Percentiles rank a stretch among this genome's conserved stretches.
Conservation (phyloP, 805 yeast species). For the Candida berthetii region DNA sequence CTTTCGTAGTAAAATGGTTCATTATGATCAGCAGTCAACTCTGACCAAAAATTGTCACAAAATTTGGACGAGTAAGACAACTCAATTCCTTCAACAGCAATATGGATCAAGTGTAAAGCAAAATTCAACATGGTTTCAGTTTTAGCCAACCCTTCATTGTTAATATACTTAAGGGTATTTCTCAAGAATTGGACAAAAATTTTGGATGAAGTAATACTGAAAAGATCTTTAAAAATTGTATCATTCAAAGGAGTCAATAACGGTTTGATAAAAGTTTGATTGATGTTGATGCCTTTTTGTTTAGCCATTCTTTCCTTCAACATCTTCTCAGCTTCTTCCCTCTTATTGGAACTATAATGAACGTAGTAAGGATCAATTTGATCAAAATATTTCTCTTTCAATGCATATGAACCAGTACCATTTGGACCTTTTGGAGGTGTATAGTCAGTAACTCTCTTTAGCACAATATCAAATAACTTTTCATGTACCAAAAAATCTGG, state of each 20-base stretch:
- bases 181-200: constrained; percentile 50
- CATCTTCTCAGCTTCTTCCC: constrained; percentile 75
- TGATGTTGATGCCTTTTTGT: constrained; percentile 27
- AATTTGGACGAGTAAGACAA: constrained; percentile 20
- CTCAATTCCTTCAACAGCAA: constrained; percentile 35
- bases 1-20: constrained; percentile 32
- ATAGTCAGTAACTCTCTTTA: constrained; percentile 52
- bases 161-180: constrained; percentile 35
- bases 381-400: constrained; percentile 49
- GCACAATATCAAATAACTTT: constrained; percentile 61
- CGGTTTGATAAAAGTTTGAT: constrained; percentile 56
- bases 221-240: constrained; percentile 37
- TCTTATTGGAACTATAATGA: constrained; percentile 68
- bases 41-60: constrained; percentile 28
- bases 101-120: constrained; percentile 62
- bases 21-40: constrained; percentile 27
- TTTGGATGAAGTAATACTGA: constrained; percentile 44
- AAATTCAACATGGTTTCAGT: constrained; percentile 57
- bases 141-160: constrained; percentile 27
- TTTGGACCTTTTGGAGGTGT: constrained; percentile 52
- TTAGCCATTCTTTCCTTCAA: constrained; percentile 46
- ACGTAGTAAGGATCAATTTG: constrained; percentile 78
- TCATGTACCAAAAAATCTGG: constrained; percentile 76
- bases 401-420: constrained; percentile 59
- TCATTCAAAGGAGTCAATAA: constrained; percentile 26